Base-by-base conservation (phyloP, 2,329 filamentous ascomycete species). In the Massarina eburnea region DNA sequence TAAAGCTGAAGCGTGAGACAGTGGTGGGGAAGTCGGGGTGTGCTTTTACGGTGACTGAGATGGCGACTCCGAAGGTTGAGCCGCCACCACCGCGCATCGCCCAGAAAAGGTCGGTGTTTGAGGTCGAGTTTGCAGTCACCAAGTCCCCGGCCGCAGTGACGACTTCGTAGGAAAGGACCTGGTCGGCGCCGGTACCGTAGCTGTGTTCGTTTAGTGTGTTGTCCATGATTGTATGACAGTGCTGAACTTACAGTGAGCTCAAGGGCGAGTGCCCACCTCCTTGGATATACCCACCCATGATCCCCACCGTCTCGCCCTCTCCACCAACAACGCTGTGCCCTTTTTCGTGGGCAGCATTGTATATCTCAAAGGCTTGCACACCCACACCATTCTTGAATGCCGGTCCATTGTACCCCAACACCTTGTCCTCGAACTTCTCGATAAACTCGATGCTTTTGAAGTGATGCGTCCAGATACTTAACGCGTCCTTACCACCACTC, bases 201-300 rank as follows among this genome's bases (percentile, higher is more conserved):
- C 54, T 57, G 35, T 17, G n/a, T 12, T 26, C 8, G 42, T 29
- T 56, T 9, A 62, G 54, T 29, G 70, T 34, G 1, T 19, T 15
- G 12, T 33, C 9, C 4, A 9, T 9, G 24, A 4, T 36, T 33
- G 20, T 15, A 14, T 33, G 68, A 39, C 2, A 67, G 8, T 7
- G 27, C 5, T 14, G 27, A 2, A 52, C 51, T 48, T 42, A 53
- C 65, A 48, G 73, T 68, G 52, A 63, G 9, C 74, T 75, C 42
- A 84, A 55, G 2, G 79, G 79, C 9, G 75, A 77, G 60, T 83
- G 79, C 0, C 81, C 81, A 34, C 78, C 80, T 10, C 78, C 80
- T 32, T 68, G 66, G 6, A 71, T 66, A 52, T 70, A 75, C 8
- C 72, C 71, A 17, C 66, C 66, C 51, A 67, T 74, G 57, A 80